Evolutionary conservation across 169 alveolate species (phyloP).

Genomic region (Plasmodium malariae): DNA sequence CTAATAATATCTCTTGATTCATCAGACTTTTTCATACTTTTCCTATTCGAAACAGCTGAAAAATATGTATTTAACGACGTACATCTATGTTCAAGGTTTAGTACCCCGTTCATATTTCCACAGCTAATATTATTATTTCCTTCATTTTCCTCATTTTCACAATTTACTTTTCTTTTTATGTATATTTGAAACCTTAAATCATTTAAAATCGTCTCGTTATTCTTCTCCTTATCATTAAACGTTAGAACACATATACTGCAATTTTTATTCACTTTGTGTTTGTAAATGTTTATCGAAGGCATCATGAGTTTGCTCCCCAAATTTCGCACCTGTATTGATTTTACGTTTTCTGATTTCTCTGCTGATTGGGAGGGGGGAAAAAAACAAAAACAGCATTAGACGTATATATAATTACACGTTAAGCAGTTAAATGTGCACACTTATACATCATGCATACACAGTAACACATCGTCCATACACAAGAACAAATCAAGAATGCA

Average conservation of each 20-base stretch:
- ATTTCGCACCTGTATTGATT: slow-evolving; percentile 22
- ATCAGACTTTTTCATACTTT: neutral
- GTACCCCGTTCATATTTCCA: slow-evolving; percentile 8
- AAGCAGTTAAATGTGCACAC: no score
- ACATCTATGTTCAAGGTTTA: neutral
- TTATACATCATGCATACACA: no score
- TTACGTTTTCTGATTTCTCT: slow-evolving; percentile 24
- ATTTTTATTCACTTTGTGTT: slow-evolving; percentile 27
- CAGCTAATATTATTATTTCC: slow-evolving; percentile 13
- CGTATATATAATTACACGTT: no score
- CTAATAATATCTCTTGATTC: slow-evolving; percentile 25
- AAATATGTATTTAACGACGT: slow-evolving; percentile 40
- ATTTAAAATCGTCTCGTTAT: slow-evolving; percentile 39
- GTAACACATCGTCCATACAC: no score
- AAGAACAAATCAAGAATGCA: no score
- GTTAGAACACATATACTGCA: slow-evolving; percentile 34
- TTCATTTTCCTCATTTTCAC: slow-evolving; percentile 16
- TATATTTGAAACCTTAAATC: slow-evolving; percentile 53
- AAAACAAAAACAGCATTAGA: neutral
- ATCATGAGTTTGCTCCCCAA: slow-evolving; percentile 35
- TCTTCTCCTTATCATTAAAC: slow-evolving; percentile 28
- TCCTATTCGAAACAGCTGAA: slow-evolving; percentile 18
- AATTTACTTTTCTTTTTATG: slow-evolving; percentile 24
- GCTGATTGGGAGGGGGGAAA: neutral
- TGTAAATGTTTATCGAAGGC: slow-evolving; percentile 17